Conservation (phyloP, 176 grass and related monocot species). For the Stipa capillata region DNA sequence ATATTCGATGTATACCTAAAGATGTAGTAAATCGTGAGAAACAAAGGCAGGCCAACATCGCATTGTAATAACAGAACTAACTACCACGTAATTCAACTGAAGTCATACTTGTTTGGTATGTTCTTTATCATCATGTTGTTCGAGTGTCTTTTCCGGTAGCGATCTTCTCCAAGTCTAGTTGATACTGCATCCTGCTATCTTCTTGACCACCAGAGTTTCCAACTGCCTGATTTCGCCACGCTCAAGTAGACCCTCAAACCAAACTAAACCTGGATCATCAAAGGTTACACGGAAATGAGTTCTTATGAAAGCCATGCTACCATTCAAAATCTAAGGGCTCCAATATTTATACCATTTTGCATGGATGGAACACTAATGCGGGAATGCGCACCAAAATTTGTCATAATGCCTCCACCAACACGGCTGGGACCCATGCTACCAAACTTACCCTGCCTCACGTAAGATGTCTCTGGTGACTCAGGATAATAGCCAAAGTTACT, state of each 20-base stretch:
- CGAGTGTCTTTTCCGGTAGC: constrained; percentile 34
- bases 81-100: background rate
- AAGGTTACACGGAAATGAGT: constrained; percentile 1
- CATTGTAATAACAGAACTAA: background rate
- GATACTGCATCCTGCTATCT: constrained; percentile 39
- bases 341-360: constrained; percentile 10
- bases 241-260: constrained; percentile 29
- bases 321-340: constrained; percentile 12
- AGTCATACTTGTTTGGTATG: constrained; percentile 48
- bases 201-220: constrained; percentile 23
- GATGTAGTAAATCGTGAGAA: background rate
- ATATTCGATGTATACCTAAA: constrained; percentile 43
- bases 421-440: constrained; percentile 18
- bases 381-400: background rate
- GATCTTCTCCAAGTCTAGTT: constrained; percentile 55
- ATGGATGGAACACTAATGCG: background rate
- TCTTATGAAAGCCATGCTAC: background rate
- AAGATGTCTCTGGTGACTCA: constrained; percentile 24
- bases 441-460: constrained; percentile 26
- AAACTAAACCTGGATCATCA: background rate
- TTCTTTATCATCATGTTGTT: constrained; percentile 58
- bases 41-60: background rate
- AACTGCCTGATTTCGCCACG: background rate
- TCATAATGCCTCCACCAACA: constrained; percentile 18
- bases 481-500: constrained; percentile 32